These are phyloP conservation scores for Thelephora ganbajun DNA, from an alignment of 768 basidiomycete species.

Conservation along the genomic window DNA sequence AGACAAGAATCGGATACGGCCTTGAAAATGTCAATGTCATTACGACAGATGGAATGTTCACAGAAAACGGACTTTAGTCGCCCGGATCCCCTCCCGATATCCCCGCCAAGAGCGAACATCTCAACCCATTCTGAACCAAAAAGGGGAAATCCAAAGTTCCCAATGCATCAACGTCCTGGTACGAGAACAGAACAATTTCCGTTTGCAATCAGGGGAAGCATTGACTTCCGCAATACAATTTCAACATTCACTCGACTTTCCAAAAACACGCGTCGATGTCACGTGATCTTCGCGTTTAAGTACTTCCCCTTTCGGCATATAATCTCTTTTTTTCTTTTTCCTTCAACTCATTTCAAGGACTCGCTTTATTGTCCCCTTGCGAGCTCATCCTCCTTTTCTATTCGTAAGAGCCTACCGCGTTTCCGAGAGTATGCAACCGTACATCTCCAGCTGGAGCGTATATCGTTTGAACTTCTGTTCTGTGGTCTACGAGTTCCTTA, in stretches of 20 bases:
- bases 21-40: too few species aligned
- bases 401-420: slow-evolving; percentile 1
- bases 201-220: not conserved
- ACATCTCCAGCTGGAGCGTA: slow-evolving; percentile 1
- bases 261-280: not conserved
- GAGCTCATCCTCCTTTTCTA: not conserved
- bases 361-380: slow-evolving; percentile 1
- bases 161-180: not conserved
- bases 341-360: not conserved
- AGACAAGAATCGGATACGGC: too few species aligned
- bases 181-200: not conserved
- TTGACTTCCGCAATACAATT: not conserved
- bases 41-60: too few species aligned
- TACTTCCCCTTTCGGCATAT: not conserved
- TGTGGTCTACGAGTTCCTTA: not conserved
- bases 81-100: too few species aligned
- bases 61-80: too few species aligned
- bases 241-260: not conserved
- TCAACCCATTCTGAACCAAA: too few species aligned
- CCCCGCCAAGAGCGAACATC: too few species aligned
- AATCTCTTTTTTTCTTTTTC: not conserved
- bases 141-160: too few species aligned
- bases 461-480: not conserved
- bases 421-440: not conserved
- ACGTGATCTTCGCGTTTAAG: not conserved